Conservation (phyloP, 495 filamentous ascomycete genomes). For the Symbiotaphrina buchneri region DNA sequence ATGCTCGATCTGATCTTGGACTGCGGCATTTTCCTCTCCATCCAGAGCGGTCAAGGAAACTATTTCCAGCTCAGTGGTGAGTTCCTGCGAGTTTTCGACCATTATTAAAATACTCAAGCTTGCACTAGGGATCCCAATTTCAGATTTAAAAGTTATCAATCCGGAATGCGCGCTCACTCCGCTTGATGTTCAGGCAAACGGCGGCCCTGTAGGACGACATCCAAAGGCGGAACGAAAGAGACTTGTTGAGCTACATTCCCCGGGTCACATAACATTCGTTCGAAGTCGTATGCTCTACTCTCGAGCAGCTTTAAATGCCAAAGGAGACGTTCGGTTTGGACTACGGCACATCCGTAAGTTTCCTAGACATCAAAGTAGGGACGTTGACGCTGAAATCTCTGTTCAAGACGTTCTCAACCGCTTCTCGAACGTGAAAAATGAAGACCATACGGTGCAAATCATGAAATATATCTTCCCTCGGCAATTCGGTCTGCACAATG, state of each 20-base stretch:
- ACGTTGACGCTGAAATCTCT: slow-evolving; percentile 1
- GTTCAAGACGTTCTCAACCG: slow-evolving; percentile 65
- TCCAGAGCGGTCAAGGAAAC: slow-evolving; percentile 34
- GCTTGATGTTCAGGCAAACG: background rate
- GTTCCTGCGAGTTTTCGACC: slow-evolving; percentile 6
- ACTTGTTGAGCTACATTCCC: slow-evolving; percentile 8
- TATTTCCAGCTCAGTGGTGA: slow-evolving; percentile 62
- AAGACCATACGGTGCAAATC: slow-evolving; percentile 40
- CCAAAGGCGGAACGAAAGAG: background rate
- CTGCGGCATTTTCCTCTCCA: slow-evolving; percentile 50
- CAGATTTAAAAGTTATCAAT: slow-evolving; percentile 15
- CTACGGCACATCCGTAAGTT: slow-evolving; percentile 60
- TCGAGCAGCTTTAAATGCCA: slow-evolving; percentile 39
- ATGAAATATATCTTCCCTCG: slow-evolving; percentile 88
- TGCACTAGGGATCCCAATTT: slow-evolving; percentile 21
- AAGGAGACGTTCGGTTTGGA: slow-evolving; percentile 46
- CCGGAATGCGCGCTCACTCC: no score
- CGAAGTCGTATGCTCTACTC: slow-evolving; percentile 78
- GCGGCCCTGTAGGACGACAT: background rate
- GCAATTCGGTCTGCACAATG: slow-evolving; percentile 79
- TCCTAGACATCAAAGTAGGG: background rate
- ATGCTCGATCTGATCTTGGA: slow-evolving; percentile 65
- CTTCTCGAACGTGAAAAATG: slow-evolving; percentile 24
- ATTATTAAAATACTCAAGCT: slow-evolving; percentile 1
- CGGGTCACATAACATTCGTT: slow-evolving; percentile 49